Evolutionary conservation across 2,329 filamentous ascomycete genomes (phyloP), one percentile per base, ranked within the genome.

Genomic region (Sarocladium kiliense): DNA sequence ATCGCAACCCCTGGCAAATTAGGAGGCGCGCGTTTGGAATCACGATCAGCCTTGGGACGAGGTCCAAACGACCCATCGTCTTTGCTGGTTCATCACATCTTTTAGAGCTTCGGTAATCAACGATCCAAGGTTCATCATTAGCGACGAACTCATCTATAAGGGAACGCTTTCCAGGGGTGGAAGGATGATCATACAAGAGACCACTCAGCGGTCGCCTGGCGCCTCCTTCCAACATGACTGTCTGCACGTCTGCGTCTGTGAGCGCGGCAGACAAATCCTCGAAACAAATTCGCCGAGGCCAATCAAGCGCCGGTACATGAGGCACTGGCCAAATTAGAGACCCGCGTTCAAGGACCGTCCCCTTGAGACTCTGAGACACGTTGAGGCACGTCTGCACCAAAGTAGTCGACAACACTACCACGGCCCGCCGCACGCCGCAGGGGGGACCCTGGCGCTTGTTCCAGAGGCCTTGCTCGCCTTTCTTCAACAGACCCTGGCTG

Each of bases 321-420:
- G 27, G 30, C 30, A 32, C 18, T 51, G 12, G 27, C 19, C 47
- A 51, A 51, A 34, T 51, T 51, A 51, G 18, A 32, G 47, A 51
- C 47, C 47, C 47, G 47, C 47, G 47, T 21, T 36, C 18, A 51
- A 51, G 47, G 47, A 51, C 47, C n/a, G 16, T 14, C 30, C 16
- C 47, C 30, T 51, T 51, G 44, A 21, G 47, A 34, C 16, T 51
- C 47, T 51, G 47, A 51, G n/a, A 51, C 47, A 51, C 47, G 21
- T 36, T n/a, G 18, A 36, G 21, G 30, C 27, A 51, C 44, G 25
- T 16, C 21, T 10, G 44, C 9, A 27, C 44, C 23, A 47, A 16
- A 23, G 16, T 11, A 3, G 25, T 3, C 18, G 14, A 16, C 12
- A 4, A 49, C 26, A 36, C 44, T 30, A 49, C 26, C 47, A 51